Percentiles rank a stretch among this genome's conserved stretches.
Conservation (phyloP, 2,329 filamentous ascomycete genomes). For the Paecilomyces niveus region DNA sequence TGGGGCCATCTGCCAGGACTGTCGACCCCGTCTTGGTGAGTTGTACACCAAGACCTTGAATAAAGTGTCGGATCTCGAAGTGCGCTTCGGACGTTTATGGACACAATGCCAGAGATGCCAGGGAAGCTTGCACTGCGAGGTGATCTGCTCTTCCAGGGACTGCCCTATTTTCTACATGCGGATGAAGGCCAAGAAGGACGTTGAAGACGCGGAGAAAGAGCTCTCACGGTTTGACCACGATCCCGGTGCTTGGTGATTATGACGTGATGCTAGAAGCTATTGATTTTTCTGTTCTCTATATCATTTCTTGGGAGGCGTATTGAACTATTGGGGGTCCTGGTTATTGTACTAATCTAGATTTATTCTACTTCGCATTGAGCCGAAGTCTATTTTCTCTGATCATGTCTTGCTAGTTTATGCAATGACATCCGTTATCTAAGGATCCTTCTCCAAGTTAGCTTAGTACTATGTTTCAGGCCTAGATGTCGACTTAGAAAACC, state of each 20-base stretch:
- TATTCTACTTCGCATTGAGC: constrained; percentile 6
- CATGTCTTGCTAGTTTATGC: not conserved
- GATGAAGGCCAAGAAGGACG: constrained; percentile 99
- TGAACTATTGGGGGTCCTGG: constrained; percentile 3
- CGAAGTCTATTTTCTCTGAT: not conserved
- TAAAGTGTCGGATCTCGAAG: constrained; percentile 85
- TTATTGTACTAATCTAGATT: constrained; percentile 1
- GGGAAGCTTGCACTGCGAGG: constrained; percentile 95
- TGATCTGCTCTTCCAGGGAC: constrained; percentile 93
- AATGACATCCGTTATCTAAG: not conserved
- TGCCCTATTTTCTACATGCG: constrained; percentile 99
- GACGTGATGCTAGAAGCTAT: not conserved
- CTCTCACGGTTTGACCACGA: constrained; percentile 83
- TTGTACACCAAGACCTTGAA: constrained; percentile 86
- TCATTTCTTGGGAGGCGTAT: constrained; percentile 5
- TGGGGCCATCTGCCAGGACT: constrained; percentile 84
- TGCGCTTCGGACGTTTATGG: constrained; percentile 88
- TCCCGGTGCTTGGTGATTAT: constrained; percentile 57
- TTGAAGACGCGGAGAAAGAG: constrained; percentile 91
- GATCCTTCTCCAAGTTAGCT: not conserved
- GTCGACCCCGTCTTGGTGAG: constrained; percentile 77
- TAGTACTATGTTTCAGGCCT: not conserved
- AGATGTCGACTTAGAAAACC: not conserved
- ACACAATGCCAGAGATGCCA: constrained; percentile 98
- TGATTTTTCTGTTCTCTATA: not conserved